Percentiles rank a stretch among this genome's conserved stretches.
Conservation (phyloP, 2,329 filamentous ascomycete genomes). For the Cercospora beticola region DNA sequence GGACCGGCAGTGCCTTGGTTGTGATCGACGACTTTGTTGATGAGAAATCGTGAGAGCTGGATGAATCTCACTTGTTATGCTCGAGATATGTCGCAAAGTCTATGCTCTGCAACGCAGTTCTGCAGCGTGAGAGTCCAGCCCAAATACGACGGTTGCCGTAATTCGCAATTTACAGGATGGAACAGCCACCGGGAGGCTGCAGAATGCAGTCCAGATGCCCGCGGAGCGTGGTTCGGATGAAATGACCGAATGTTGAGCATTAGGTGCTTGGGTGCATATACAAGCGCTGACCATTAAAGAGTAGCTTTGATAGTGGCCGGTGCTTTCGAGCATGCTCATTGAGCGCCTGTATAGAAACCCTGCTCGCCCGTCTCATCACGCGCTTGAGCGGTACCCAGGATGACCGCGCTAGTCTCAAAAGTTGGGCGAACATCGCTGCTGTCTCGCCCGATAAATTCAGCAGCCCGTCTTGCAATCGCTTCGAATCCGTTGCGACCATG, state of each 20-base stretch:
- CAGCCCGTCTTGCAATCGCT: not conserved
- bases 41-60: not conserved
- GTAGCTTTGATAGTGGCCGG: slow-evolving; percentile 1
- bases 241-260: not conserved
- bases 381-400: not conserved
- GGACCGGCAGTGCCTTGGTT: not conserved
- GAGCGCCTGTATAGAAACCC: not conserved
- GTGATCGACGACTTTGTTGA: not conserved
- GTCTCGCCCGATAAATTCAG: not conserved
- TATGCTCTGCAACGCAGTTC: not conserved
- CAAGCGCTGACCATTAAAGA: not conserved
- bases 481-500: not conserved
- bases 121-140: not conserved
- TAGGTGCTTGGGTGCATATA: not conserved
- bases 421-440: not conserved
- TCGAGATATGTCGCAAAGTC: not conserved
- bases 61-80: not conserved
- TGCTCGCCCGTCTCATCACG: not conserved
- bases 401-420: not conserved
- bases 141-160: not conserved
- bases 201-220: not conserved
- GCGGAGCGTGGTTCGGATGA: not conserved
- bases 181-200: not conserved
- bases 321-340: not conserved
- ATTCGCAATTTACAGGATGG: not conserved